Evolutionary conservation across 1,284 basidiomycete species (phyloP).

Genomic region (Baeospora myosura): DNA sequence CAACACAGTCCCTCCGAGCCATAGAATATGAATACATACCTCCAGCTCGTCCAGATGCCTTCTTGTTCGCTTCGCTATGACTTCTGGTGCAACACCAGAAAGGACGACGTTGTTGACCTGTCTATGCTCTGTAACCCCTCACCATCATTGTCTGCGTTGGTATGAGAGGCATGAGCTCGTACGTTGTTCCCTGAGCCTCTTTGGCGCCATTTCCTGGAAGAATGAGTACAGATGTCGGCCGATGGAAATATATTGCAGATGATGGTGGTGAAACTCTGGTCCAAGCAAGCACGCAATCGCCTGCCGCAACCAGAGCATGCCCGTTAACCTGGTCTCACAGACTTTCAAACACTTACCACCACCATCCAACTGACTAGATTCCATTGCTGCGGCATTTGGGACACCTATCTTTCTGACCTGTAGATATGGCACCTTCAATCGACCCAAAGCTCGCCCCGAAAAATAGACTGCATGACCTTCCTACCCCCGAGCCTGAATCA

Average conservation of each 20-base stretch:
- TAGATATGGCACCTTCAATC: constrained; percentile 19
- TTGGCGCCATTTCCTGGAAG: constrained; percentile 45
- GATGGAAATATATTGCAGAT: too few species aligned
- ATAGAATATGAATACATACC: constrained; percentile 31
- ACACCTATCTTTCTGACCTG: too few species aligned
- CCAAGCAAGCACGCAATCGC: constrained; percentile 10
- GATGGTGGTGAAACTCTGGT: too few species aligned
- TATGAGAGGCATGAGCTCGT: too few species aligned
- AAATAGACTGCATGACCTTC: constrained; percentile 35
- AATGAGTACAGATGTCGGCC: too few species aligned
- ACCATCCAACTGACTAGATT: too few species aligned
- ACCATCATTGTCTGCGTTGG: too few species aligned
- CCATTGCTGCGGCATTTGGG: too few species aligned
- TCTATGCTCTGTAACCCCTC: too few species aligned
- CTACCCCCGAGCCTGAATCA: constrained; percentile 73
- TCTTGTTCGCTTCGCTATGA: constrained; percentile 67
- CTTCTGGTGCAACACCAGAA: constrained; percentile 49
- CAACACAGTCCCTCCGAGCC: not conserved
- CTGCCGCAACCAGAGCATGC: not conserved
- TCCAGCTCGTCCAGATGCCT: constrained; percentile 77
- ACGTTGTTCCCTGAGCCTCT: constrained; percentile 40
- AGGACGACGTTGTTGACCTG: constrained; percentile 36
- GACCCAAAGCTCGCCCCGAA: constrained; percentile 16
- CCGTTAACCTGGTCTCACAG: too few species aligned
- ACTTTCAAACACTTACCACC: too few species aligned